Conservation (phyloP, 2,329 filamentous ascomycete genomes). For the Aspergillus carbonarius region DNA sequence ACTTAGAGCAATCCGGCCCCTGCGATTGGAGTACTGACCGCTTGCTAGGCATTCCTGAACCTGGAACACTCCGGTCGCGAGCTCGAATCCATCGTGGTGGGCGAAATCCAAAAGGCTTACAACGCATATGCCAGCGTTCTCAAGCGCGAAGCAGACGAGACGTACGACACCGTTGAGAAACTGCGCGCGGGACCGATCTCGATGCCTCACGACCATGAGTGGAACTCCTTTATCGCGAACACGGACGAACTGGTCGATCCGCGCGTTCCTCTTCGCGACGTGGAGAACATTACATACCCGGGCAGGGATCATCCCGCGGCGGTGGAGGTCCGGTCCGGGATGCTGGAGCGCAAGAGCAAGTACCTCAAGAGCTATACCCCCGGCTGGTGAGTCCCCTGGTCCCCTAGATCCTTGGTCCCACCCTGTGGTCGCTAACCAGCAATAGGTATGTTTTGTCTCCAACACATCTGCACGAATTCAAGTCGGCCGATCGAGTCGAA, state of each 20-base stretch:
- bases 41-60: slow-evolving; percentile 78
- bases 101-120: slow-evolving; percentile 97
- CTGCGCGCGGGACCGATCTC: slow-evolving; percentile 80
- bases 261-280: slow-evolving; percentile 69
- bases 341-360: slow-evolving; percentile 97
- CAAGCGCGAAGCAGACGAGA: slow-evolving; percentile 83
- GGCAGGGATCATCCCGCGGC: slow-evolving; percentile 82
- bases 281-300: slow-evolving; percentile 85
- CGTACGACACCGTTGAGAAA: slow-evolving; percentile 74
- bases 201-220: slow-evolving; percentile 95
- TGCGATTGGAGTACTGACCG: slow-evolving; percentile 21
- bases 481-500: slow-evolving; percentile 85
- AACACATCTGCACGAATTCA: slow-evolving; percentile 97
- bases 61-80: slow-evolving; percentile 91
- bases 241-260: slow-evolving; percentile 89
- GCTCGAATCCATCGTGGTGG: slow-evolving; percentile 92
- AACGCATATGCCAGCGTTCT: slow-evolving; percentile 89
- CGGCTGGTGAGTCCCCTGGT: slow-evolving; percentile 68
- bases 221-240: slow-evolving; percentile 75
- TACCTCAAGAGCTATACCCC: slow-evolving; percentile 97
- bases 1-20: not conserved
- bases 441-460: slow-evolving; percentile 89
- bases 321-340: slow-evolving; percentile 81
- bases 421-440: slow-evolving; percentile 10
- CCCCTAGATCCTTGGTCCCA: not conserved